These are phyloP conservation scores for Pichia nakasei DNA, from an alignment of 805 yeast genomes.

Conservation along the genomic window DNA sequence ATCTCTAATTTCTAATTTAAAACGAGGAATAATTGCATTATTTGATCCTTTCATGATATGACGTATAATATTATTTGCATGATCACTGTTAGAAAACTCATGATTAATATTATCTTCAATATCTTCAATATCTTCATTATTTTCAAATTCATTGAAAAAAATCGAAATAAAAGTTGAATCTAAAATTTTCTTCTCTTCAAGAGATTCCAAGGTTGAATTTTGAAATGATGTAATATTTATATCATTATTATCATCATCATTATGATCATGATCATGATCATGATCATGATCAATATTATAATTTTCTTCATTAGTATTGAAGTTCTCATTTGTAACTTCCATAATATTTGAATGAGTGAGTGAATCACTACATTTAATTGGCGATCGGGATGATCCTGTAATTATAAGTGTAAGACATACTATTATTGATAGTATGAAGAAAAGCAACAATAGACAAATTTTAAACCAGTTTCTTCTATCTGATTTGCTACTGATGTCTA, in stretches of 20 bases:
- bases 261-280: no score
- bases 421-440: no score
- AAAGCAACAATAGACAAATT: no score
- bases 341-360: background rate
- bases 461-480: background rate
- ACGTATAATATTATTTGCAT: constrained; percentile 16
- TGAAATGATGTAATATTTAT: background rate
- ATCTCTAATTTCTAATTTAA: constrained; percentile 18
- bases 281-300: background rate
- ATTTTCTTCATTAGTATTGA: background rate
- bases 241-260: background rate
- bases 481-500: no score
- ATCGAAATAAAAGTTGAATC: background rate
- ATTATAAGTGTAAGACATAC: no score
- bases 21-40: constrained; percentile 23
- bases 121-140: background rate
- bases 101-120: background rate
- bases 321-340: background rate
- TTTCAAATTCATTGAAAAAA: background rate
- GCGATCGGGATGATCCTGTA: no score
- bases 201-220: background rate
- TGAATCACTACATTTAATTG: background rate
- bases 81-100: background rate
- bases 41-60: constrained; percentile 18
- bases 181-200: background rate